Conservation (phyloP, 208 protist genomes). For the Leishmania tarentolae region DNA sequence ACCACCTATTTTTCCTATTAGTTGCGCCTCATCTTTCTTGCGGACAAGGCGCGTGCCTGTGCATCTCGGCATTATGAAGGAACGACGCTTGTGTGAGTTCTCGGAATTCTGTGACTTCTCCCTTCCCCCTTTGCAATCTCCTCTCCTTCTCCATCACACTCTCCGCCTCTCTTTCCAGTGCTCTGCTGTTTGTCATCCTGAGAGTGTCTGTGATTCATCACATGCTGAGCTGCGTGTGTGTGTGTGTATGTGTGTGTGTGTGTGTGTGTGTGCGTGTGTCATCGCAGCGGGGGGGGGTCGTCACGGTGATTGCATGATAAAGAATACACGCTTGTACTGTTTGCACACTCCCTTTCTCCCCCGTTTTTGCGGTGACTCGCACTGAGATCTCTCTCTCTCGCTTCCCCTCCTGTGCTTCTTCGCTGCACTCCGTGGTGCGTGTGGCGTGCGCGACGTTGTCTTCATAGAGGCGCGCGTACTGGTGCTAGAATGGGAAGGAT, state of each 20-base stretch:
- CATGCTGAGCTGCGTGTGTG: slow-evolving; percentile 11
- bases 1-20: background rate
- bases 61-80: background rate
- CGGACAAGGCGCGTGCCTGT: background rate
- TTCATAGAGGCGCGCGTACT: background rate
- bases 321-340: background rate
- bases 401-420: background rate
- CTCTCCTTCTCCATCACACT: background rate
- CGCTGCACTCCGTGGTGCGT: background rate
- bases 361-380: background rate
- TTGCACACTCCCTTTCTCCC: background rate
- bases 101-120: background rate
- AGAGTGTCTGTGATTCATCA: background rate
- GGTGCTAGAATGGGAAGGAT: background rate
- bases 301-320: background rate
- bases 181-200: background rate
- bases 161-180: background rate
- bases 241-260: background rate
- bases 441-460: background rate
- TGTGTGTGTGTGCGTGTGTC: background rate
- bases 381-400: background rate
- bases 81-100: background rate
- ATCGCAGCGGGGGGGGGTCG: background rate
- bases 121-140: background rate
- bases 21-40: background rate